Conservation (phyloP, 345 rosid species). For the Linum trigynum region DNA sequence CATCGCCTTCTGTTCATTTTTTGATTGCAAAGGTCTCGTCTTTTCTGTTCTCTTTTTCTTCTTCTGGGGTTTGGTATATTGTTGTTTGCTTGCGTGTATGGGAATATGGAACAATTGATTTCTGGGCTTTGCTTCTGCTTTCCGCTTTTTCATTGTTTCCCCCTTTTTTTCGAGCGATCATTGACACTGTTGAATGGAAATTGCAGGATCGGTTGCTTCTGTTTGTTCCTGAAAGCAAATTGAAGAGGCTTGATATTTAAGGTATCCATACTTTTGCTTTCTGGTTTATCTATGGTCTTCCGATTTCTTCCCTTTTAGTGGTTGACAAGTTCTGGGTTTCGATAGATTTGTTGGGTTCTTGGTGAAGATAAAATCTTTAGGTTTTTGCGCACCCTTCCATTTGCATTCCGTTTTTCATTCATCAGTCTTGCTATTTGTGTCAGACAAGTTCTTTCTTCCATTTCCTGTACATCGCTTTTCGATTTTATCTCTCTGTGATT, state of each 20-base stretch:
- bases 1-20: background rate
- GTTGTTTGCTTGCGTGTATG: background rate
- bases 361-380: background rate
- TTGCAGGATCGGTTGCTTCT: background rate
- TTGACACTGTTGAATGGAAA: background rate
- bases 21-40: background rate
- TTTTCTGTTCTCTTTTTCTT: background rate
- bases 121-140: constrained; percentile 1
- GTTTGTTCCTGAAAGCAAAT: background rate
- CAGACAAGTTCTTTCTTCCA: background rate
- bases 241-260: background rate
- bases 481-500: background rate
- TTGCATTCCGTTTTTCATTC: background rate
- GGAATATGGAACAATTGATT: background rate
- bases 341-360: background rate
- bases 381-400: background rate
- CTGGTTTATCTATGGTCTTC: background rate
- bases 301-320: background rate
- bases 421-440: background rate
- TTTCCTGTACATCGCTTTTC: background rate
- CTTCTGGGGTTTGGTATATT: background rate
- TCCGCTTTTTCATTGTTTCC: background rate
- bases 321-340: background rate
- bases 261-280: background rate
- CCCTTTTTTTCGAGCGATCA: background rate